Conservation (phyloP, 768 basidiomycete species). For the Naganishia vaughanmartiniae region DNA sequence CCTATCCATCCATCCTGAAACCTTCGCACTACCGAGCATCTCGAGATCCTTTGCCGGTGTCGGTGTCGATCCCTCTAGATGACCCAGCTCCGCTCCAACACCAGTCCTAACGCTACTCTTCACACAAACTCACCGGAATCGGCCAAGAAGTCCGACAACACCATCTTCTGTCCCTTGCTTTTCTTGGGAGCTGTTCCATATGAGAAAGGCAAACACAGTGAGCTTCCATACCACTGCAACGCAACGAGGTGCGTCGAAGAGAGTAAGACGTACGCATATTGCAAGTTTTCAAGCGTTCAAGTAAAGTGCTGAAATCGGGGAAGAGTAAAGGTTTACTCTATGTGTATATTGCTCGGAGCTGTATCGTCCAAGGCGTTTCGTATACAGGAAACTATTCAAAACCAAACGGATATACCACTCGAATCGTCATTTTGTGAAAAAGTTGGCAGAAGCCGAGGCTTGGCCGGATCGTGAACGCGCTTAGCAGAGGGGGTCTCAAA, state of each 20-base stretch:
- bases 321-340: neutral
- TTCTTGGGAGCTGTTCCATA: constrained; percentile 71
- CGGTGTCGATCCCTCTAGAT: neutral
- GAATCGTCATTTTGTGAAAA: constrained; percentile 2
- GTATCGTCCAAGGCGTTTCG: neutral
- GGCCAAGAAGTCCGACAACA: constrained; percentile 85
- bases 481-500: no score
- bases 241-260: neutral
- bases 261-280: neutral
- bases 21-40: neutral
- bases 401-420: neutral
- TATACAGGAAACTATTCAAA: neutral
- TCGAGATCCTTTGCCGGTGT: neutral
- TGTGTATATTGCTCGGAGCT: neutral
- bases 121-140: constrained; percentile 65
- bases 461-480: neutral
- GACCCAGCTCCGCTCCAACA: neutral
- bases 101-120: neutral
- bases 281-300: neutral
- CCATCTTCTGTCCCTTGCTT: constrained; percentile 81
- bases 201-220: neutral
- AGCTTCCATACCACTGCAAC: neutral
- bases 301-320: neutral
- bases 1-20: neutral
- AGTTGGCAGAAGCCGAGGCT: neutral